phyloP scores from a whole-genome alignment of 2,329 filamentous ascomycete species.

The Claviceps monticola region DNA sequence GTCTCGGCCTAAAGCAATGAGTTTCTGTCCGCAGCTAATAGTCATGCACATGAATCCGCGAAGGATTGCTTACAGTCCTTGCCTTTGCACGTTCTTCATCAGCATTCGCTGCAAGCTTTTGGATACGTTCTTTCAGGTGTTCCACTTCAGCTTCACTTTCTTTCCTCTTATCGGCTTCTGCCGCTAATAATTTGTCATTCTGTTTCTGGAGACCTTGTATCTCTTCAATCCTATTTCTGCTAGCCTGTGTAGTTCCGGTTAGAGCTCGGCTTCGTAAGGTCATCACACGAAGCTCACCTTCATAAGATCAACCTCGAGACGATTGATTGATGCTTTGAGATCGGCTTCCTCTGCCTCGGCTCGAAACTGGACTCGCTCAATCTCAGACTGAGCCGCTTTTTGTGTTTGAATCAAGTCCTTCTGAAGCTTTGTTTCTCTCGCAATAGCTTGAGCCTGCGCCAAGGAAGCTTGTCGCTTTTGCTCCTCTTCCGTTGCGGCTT shows the following conservation, averaged over 20 bases:
- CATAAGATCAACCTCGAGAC: slow-evolving; percentile 47
- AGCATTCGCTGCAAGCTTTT: slow-evolving; percentile 8
- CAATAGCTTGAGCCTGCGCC: slow-evolving; percentile 8
- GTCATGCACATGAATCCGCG: neutral
- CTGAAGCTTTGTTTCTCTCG: slow-evolving; percentile 16
- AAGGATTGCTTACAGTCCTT: slow-evolving; percentile 12
- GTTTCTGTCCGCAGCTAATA: neutral
- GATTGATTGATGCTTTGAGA: slow-evolving; percentile 44
- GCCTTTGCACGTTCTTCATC: slow-evolving; percentile 13
- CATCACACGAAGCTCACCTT: slow-evolving; percentile 28
- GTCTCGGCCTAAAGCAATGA: slow-evolving; percentile 16
- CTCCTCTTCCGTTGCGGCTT: slow-evolving; percentile 11
- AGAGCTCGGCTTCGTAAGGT: neutral
- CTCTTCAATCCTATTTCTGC: slow-evolving; percentile 46
- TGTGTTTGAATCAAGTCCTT: slow-evolving; percentile 30
- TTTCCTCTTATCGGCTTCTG: slow-evolving; percentile 20
- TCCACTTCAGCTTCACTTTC: slow-evolving; percentile 12
- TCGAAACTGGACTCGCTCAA: slow-evolving; percentile 32
- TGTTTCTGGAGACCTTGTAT: slow-evolving; percentile 37
- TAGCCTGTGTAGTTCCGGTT: slow-evolving; percentile 28
- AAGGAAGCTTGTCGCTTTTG: slow-evolving; percentile 11
- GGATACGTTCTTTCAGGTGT: slow-evolving; percentile 16
- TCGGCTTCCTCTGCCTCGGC: slow-evolving; percentile 50
- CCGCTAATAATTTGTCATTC: slow-evolving; percentile 19
- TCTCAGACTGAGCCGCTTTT: slow-evolving; percentile 34